Evolutionary conservation across 225 moss, liverwort and hornwort genomes (phyloP).

Genomic region (Ulota crispa): DNA sequence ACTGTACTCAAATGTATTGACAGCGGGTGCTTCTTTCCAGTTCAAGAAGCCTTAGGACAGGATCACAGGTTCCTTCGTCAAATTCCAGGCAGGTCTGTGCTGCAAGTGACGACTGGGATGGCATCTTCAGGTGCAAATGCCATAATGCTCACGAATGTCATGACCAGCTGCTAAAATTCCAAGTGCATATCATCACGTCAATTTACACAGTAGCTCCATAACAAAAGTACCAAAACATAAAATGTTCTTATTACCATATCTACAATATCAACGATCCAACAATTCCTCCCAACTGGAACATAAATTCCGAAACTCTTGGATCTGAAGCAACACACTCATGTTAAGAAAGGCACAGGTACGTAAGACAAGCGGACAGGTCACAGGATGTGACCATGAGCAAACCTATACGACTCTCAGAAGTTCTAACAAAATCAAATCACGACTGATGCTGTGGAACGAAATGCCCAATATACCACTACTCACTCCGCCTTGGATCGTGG

Average conservation of each 20-base stretch:
- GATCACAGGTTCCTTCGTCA: too few relatives aligned
- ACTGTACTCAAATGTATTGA: too few relatives aligned
- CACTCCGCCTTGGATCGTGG: slow-evolving; percentile 22
- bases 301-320: background rate
- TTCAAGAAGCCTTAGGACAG: too few relatives aligned
- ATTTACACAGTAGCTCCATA: background rate
- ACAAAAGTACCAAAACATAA: background rate
- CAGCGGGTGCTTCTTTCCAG: too few relatives aligned
- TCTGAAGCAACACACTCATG: slow-evolving; percentile 31
- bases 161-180: background rate
- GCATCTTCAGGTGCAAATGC: background rate
- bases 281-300: background rate
- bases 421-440: slow-evolving; percentile 33
- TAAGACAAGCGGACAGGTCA: slow-evolving; percentile 23
- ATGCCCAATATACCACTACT: slow-evolving; percentile 23
- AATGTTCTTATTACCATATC: background rate
- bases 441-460: slow-evolving; percentile 29
- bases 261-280: background rate
- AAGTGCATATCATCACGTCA: background rate
- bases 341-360: slow-evolving; percentile 28
- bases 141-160: background rate
- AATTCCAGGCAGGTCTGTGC: too few relatives aligned
- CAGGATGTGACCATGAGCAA: slow-evolving; percentile 30
- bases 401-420: slow-evolving; percentile 38
- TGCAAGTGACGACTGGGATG: too few relatives aligned